These are phyloP conservation scores for Corynascus novoguineensis DNA, from an alignment of 495 filamentous ascomycete species.

Conservation along the genomic window DNA sequence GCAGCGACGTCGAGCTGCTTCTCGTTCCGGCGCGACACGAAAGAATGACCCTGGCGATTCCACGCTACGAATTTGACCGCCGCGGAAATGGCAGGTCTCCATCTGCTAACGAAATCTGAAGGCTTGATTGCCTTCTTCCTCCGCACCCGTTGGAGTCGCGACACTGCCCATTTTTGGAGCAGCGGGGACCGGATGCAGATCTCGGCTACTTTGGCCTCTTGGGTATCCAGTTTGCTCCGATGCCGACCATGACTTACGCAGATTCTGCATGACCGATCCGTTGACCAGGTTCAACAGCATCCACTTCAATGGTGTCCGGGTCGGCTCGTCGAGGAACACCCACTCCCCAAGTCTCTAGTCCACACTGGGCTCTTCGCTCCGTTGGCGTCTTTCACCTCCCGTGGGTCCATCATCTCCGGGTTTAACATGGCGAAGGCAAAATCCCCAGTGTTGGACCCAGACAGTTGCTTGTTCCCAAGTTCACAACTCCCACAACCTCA, in stretches of 20 bases:
- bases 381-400: neutral
- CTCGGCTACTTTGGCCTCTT: too few species aligned
- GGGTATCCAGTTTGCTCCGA: neutral
- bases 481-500: too few species aligned
- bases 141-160: neutral
- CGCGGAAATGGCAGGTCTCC: neutral
- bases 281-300: neutral
- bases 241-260: neutral
- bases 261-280: neutral
- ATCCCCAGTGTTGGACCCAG: too few species aligned
- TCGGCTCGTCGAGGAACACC: neutral
- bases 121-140: neutral
- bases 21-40: too few species aligned
- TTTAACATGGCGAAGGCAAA: too few species aligned
- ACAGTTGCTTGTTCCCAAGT: too few species aligned
- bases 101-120: too few species aligned
- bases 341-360: too few species aligned
- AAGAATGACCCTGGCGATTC: too few species aligned
- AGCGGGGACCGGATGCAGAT: neutral
- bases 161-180: neutral
- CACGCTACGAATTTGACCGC: too few species aligned
- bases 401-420: neutral
- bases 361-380: neutral
- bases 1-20: too few species aligned
- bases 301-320: too few species aligned